Percentiles rank a stretch among this genome's conserved stretches.
Evolutionary conservation across 371 early-diverging fungal genomes (phyloP).

Genomic region (Mortierella sp.): DNA sequence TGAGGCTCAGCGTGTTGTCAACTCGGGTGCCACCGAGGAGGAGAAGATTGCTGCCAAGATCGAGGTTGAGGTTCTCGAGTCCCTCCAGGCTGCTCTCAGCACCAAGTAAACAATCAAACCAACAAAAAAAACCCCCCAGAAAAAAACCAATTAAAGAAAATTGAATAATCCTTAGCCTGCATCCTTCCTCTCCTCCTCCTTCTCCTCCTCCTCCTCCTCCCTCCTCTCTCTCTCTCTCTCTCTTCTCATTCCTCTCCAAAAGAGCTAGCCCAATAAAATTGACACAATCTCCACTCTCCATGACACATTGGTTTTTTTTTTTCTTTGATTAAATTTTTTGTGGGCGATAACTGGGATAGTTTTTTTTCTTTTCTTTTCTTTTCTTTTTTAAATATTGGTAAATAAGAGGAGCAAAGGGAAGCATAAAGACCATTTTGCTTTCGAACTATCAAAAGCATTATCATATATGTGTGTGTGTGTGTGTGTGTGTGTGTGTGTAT

Average conservation of each 20-base stretch:
- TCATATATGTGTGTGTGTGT: too few relatives aligned
- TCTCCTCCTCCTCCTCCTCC: background rate
- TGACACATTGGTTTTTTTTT: too few relatives aligned
- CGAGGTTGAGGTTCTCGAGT: conserved; percentile 89
- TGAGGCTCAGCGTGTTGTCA: conserved; percentile 77
- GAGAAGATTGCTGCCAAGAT: conserved; percentile 85
- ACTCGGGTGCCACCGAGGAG: conserved; percentile 70
- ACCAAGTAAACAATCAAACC: conserved; percentile 1
- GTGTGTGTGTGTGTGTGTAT: too few relatives aligned
- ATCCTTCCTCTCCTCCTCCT: background rate
- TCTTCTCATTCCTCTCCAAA: background rate
- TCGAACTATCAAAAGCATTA: too few relatives aligned
- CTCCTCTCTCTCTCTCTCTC: conserved; percentile 1
- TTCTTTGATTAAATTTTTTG: too few relatives aligned
- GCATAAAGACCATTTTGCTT: too few relatives aligned
- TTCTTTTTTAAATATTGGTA: too few relatives aligned
- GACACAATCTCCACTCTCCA: too few relatives aligned
- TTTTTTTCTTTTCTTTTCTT: too few relatives aligned
- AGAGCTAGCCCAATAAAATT: too few relatives aligned
- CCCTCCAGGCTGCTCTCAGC: conserved; percentile 69
- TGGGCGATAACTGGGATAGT: too few relatives aligned
- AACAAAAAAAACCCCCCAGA: background rate
- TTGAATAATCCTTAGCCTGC: background rate
- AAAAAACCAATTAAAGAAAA: background rate
- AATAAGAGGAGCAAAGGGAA: too few relatives aligned